Evolutionary conservation across 2,329 filamentous ascomycete genomes (phyloP).

Genomic region (Fusarium coffeatum): DNA sequence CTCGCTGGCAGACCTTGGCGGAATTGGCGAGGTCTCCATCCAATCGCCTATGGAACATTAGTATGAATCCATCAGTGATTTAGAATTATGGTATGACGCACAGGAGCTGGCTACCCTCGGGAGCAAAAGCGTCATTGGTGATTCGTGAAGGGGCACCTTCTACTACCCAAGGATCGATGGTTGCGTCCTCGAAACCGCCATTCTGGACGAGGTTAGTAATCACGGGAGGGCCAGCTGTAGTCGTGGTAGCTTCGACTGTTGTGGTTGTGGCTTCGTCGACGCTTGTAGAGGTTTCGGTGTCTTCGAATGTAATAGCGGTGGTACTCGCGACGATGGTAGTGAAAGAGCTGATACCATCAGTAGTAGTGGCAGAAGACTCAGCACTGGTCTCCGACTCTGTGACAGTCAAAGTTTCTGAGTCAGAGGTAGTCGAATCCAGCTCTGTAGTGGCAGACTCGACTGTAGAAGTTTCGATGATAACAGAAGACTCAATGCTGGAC

Average conservation of each 20-base stretch:
- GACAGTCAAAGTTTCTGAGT: background rate
- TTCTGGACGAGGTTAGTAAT: background rate
- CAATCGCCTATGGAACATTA: too few relatives aligned
- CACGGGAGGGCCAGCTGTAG: background rate
- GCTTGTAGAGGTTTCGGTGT: background rate
- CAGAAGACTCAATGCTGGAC: too few relatives aligned
- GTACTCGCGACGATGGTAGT: too few relatives aligned
- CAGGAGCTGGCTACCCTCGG: background rate
- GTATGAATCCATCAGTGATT: accelerated
- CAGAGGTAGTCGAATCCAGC: background rate
- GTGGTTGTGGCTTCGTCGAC: background rate
- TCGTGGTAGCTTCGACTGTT: background rate
- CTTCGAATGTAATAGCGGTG: too few relatives aligned
- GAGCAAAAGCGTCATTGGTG: too few relatives aligned
- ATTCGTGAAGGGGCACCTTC: too few relatives aligned
- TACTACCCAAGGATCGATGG: background rate
- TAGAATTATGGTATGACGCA: accelerated
- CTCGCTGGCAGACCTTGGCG: background rate
- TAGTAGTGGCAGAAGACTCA: background rate
- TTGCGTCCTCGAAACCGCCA: background rate
- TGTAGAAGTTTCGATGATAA: background rate
- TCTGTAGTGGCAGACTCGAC: background rate
- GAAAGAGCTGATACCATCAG: too few relatives aligned
- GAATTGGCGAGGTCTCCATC: background rate
- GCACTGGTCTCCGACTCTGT: background rate